These are phyloP conservation scores for Tilletia indica DNA, from an alignment of 1,284 basidiomycete species.

Conservation along the genomic window DNA sequence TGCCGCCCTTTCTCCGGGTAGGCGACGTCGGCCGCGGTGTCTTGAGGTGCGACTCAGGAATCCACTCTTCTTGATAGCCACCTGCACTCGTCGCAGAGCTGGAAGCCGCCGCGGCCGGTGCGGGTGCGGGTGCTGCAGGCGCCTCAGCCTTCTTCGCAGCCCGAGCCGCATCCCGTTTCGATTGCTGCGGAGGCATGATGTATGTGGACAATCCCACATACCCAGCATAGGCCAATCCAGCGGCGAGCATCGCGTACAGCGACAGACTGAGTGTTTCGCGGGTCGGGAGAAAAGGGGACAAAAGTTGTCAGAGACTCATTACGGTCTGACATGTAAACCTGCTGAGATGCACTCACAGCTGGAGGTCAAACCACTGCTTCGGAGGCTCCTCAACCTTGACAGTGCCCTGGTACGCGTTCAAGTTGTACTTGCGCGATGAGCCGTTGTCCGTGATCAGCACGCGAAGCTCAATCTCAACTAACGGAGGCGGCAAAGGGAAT, in stretches of 20 bases:
- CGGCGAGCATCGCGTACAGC: constrained; percentile 38
- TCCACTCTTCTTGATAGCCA: constrained; percentile 36
- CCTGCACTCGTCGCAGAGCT: constrained; percentile 15
- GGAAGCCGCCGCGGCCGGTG: constrained; percentile 4
- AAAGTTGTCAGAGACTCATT: no score
- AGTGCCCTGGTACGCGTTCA: constrained; percentile 26
- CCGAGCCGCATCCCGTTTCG: constrained; percentile 18
- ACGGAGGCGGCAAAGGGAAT: background rate
- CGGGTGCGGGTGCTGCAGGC: background rate
- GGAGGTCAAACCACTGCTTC: constrained; percentile 49
- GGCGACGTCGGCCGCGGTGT: constrained; percentile 13
- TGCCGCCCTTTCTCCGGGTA: constrained; percentile 13
- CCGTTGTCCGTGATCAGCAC: constrained; percentile 4
- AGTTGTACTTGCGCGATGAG: constrained; percentile 16
- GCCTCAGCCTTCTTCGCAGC: constrained; percentile 17
- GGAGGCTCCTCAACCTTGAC: constrained; percentile 52
- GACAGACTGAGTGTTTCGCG: constrained; percentile 26
- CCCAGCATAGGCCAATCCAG: constrained; percentile 30
- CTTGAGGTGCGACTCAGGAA: constrained; percentile 26
- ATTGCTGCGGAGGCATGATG: constrained; percentile 22
- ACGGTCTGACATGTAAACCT: no score
- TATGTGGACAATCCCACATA: constrained; percentile 32
- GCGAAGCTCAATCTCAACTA: constrained; percentile 17
- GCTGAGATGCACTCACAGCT: constrained; percentile 27
- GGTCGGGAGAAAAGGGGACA: background rate